These are phyloP conservation scores for Chaetomium globosum DNA, from an alignment of 2,329 filamentous ascomycete genomes.

Conservation along the genomic window DNA sequence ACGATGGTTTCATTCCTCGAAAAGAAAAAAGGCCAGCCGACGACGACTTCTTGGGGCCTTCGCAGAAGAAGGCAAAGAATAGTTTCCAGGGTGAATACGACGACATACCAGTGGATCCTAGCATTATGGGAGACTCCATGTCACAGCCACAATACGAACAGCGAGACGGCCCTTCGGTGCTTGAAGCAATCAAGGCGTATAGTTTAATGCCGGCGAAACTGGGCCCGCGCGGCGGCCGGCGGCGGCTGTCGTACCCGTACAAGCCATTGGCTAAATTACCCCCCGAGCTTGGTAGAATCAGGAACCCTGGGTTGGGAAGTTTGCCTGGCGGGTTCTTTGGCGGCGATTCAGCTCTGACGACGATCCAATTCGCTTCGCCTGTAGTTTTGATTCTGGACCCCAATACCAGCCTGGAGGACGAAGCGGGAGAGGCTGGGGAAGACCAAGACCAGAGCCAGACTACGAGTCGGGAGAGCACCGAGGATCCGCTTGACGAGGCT, in stretches of 20 bases:
- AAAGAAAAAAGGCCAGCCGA: slow-evolving; percentile 30
- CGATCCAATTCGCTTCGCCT: slow-evolving; percentile 14
- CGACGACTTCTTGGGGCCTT: slow-evolving; percentile 19
- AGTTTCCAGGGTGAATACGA: slow-evolving; percentile 3
- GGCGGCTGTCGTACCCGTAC: slow-evolving; percentile 17
- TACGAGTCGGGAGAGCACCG: slow-evolving; percentile 8
- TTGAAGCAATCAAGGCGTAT: slow-evolving; percentile 37
- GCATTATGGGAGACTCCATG: slow-evolving; percentile 16
- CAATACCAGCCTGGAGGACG: slow-evolving; percentile 46
- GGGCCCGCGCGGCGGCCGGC: slow-evolving; percentile 26
- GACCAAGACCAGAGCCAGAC: background rate
- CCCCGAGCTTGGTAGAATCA: slow-evolving; percentile 32
- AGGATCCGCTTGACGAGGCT: slow-evolving; percentile 3
- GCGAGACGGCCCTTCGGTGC: slow-evolving; percentile 29
- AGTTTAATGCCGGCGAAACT: slow-evolving; percentile 34
- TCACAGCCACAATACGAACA: slow-evolving; percentile 13
- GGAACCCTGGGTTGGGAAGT: slow-evolving; percentile 37
- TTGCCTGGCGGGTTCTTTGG: slow-evolving; percentile 38
- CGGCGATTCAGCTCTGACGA: slow-evolving; percentile 6
- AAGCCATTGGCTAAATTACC: slow-evolving; percentile 33
- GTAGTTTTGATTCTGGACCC: slow-evolving; percentile 47
- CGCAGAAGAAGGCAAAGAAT: slow-evolving; percentile 28
- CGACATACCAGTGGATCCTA: slow-evolving; percentile 32
- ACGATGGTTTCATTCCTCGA: slow-evolving; percentile 2
- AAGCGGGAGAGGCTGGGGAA: slow-evolving; percentile 33